Percentiles rank a stretch among this genome's conserved stretches.
Evolutionary conservation across 2,329 filamentous ascomycete genomes (phyloP).

Genomic region (Apiospora aurea): DNA sequence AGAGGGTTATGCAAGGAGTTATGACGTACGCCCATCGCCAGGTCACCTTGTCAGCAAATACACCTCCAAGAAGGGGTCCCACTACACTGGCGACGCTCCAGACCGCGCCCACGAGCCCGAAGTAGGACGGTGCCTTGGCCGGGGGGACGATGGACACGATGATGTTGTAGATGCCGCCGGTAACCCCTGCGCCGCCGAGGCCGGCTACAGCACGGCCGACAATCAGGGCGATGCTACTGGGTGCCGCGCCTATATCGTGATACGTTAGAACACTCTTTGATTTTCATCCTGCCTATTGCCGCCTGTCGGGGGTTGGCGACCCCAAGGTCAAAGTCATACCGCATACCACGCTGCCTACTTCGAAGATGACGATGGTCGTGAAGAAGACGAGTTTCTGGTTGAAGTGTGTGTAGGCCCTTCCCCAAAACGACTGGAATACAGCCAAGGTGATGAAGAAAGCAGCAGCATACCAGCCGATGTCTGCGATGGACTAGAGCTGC

Average conservation of each 20-base stretch:
- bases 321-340: background rate
- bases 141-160: conserved; percentile 41
- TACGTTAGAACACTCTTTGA: no score
- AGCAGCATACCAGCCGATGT: no score
- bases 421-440: conserved; percentile 16
- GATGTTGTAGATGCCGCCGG: conserved; percentile 43
- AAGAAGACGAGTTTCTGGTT: conserved; percentile 33
- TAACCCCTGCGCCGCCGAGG: conserved; percentile 45
- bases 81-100: conserved; percentile 45
- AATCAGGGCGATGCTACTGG: conserved; percentile 46
- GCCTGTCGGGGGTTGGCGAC: no score
- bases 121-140: conserved; percentile 46
- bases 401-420: conserved; percentile 13
- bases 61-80: conserved; percentile 38
- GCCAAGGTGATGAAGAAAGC: conserved; percentile 20
- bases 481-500: background rate
- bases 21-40: conserved; percentile 32
- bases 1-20: no score
- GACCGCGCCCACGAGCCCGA: conserved; percentile 46
- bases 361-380: conserved; percentile 33
- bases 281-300: no score
- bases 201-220: conserved; percentile 47
- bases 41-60: conserved; percentile 37
- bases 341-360: background rate
- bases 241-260: conserved; percentile 27